phyloP scores from a whole-genome alignment of 768 basidiomycete species.

The Porphyrellus cyaneotinctus region DNA sequence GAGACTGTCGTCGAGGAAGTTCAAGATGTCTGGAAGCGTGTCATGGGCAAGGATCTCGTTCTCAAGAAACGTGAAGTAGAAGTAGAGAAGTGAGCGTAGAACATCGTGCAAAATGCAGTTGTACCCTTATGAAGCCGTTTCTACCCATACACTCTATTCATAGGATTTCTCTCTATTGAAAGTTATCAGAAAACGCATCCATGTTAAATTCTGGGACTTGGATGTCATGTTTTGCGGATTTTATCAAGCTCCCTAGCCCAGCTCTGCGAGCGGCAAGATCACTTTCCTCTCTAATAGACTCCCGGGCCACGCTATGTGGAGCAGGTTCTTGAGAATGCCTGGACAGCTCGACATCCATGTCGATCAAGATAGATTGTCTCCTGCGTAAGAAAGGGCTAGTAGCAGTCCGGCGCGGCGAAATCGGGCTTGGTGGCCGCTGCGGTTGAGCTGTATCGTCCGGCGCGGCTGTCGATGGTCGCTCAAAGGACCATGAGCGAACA shows the following conservation, averaged over 20 bases:
- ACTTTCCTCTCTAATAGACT: constrained; percentile 45
- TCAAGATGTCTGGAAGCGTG: constrained; percentile 91
- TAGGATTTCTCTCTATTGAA: constrained; percentile 4
- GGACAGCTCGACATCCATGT: constrained; percentile 75
- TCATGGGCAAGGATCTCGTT: constrained; percentile 71
- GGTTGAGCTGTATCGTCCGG: constrained; percentile 10
- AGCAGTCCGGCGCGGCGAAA: constrained; percentile 40
- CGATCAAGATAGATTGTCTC: constrained; percentile 77
- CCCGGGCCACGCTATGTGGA: constrained; percentile 15
- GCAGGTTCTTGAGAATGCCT: constrained; percentile 44
- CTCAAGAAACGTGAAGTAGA: constrained; percentile 85
- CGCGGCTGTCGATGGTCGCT: constrained; percentile 55
- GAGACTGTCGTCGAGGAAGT: constrained; percentile 99
- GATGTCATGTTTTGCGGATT: constrained; percentile 86
- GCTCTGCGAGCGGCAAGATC: constrained; percentile 64
- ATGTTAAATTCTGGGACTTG: constrained; percentile 87
- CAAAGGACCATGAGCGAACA: constrained; percentile 88
- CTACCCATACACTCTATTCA: constrained; percentile 3
- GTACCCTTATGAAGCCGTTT: constrained; percentile 12
- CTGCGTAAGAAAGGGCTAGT: constrained; percentile 54
- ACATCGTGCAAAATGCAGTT: constrained; percentile 3
- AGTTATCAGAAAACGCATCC: constrained; percentile 56
- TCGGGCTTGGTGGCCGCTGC: constrained; percentile 40
- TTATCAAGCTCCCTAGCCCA: constrained; percentile 80
- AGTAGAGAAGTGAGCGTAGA: constrained; percentile 42